These are phyloP conservation scores for Candida golubevii DNA, from an alignment of 805 yeast genomes.

Conservation along the genomic window DNA sequence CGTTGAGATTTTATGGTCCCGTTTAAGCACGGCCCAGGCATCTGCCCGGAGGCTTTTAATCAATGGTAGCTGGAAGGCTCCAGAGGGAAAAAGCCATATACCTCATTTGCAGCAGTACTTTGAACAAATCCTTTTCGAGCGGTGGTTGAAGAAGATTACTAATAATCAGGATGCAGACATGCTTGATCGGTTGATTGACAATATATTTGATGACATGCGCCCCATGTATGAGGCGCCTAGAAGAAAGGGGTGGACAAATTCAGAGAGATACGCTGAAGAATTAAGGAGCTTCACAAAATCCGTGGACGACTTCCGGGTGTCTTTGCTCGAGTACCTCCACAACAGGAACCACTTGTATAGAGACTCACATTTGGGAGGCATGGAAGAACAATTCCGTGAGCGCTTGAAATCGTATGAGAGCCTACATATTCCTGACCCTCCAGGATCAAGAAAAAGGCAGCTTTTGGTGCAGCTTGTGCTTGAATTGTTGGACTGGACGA, in stretches of 20 bases:
- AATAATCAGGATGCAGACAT: neutral
- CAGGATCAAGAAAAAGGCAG: neutral
- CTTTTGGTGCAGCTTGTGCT: neutral
- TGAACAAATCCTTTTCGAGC: constrained; percentile 5
- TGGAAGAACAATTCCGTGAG: neutral
- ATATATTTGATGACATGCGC: neutral
- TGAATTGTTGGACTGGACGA: constrained; percentile 1
- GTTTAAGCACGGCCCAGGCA: neutral
- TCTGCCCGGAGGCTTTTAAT: neutral
- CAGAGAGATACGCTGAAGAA: no score
- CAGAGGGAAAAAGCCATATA: neutral
- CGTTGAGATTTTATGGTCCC: neutral
- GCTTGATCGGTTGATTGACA: neutral
- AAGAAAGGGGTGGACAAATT: no score
- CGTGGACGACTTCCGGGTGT: neutral
- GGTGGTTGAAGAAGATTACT: constrained; percentile 1
- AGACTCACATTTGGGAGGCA: neutral
- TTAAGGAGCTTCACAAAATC: neutral
- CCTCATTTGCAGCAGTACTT: constrained; percentile 1
- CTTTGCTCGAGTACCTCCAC: neutral
- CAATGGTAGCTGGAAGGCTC: neutral
- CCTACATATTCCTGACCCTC: neutral
- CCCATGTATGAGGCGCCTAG: neutral
- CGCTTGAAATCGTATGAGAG: neutral
- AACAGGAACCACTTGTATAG: constrained; percentile 1